A percentile compares a stretch with the other conserved stretches of the same genome.
These are phyloP conservation scores for Stropharia rugosoannulata DNA, from an alignment of 768 basidiomycete genomes.

Conservation along the genomic window DNA sequence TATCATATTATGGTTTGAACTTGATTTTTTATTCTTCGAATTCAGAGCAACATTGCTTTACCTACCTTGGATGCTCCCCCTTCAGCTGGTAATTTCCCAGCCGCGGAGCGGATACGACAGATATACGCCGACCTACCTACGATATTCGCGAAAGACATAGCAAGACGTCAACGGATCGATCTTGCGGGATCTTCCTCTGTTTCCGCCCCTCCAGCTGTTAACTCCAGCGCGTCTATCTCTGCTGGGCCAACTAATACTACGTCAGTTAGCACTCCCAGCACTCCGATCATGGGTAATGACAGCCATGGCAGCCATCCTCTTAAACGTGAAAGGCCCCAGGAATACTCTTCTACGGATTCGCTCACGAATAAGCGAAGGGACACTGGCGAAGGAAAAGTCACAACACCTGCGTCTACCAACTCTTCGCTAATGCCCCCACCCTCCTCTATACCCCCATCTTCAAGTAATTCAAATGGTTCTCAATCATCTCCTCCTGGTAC, in stretches of 20 bases:
- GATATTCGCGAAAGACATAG: constrained; percentile 56
- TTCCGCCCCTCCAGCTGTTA: not conserved
- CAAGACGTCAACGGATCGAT: constrained; percentile 38
- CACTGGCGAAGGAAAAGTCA: constrained; percentile 48
- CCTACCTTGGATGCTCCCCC: constrained; percentile 58
- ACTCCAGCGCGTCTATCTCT: not conserved
- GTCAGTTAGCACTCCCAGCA: constrained; percentile 1
- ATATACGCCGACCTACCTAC: constrained; percentile 61
- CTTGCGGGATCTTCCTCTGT: constrained; percentile 1
- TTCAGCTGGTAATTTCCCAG: constrained; percentile 31
- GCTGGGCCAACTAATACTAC: not conserved
- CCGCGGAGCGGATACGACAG: constrained; percentile 62
- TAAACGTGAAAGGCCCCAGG: constrained; percentile 59
- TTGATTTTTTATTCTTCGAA: constrained; percentile 15
- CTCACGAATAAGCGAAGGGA: constrained; percentile 61
- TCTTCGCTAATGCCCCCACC: constrained; percentile 41
- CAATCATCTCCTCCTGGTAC: constrained; percentile 2
- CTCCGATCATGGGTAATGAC: not conserved
- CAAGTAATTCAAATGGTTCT: constrained; percentile 2
- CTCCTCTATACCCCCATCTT: constrained; percentile 13
- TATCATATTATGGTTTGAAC: not conserved
- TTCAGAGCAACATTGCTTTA: constrained; percentile 35
- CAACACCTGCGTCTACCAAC: constrained; percentile 1
- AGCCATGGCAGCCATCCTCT: constrained; percentile 27
- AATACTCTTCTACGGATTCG: constrained; percentile 39